Evolutionary conservation across 768 basidiomycete species (phyloP).

Genomic region (Xerocomus spinulosus): DNA sequence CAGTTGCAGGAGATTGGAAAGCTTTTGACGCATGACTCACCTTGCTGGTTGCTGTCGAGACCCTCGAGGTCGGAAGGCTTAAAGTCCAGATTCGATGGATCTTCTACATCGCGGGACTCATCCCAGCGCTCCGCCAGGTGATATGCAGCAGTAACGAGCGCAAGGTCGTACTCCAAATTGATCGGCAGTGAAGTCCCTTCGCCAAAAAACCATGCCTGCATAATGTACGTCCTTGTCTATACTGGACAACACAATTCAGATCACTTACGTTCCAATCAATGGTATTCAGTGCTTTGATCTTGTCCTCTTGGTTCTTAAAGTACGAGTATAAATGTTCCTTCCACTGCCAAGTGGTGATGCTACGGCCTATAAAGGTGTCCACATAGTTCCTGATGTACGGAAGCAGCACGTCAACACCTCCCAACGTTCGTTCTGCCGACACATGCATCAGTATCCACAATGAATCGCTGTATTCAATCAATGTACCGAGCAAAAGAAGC

Average conservation of each 20-base stretch:
- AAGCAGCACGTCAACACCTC: conserved; percentile 52
- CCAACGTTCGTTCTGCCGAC: conserved; percentile 45
- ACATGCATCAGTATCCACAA: background rate
- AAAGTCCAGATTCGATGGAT: conserved; percentile 39
- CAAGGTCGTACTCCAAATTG: conserved; percentile 48
- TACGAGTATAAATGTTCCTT: conserved; percentile 52
- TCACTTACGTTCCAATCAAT: conserved; percentile 54
- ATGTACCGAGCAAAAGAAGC: conserved; percentile 70
- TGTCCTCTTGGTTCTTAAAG: conserved; percentile 40
- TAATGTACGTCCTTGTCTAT: background rate
- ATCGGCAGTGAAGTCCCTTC: conserved; percentile 48
- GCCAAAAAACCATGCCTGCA: conserved; percentile 54
- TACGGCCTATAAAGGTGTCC: conserved; percentile 49
- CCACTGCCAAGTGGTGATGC: conserved; percentile 57
- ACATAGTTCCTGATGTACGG: conserved; percentile 57
- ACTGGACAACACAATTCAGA: background rate
- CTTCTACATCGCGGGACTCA: conserved; percentile 34
- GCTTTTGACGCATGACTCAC: conserved; percentile 20
- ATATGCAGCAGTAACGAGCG: conserved; percentile 49
- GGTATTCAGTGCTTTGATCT: conserved; percentile 44
- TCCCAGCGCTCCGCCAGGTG: conserved; percentile 52
- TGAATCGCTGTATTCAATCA: too few species aligned
- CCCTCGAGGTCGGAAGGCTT: conserved; percentile 38
- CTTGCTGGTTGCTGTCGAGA: conserved; percentile 51
- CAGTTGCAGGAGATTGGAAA: background rate